These are phyloP conservation scores for Agaricus sinodeliciosus DNA, from an alignment of 768 basidiomycete species.

Conservation along the genomic window DNA sequence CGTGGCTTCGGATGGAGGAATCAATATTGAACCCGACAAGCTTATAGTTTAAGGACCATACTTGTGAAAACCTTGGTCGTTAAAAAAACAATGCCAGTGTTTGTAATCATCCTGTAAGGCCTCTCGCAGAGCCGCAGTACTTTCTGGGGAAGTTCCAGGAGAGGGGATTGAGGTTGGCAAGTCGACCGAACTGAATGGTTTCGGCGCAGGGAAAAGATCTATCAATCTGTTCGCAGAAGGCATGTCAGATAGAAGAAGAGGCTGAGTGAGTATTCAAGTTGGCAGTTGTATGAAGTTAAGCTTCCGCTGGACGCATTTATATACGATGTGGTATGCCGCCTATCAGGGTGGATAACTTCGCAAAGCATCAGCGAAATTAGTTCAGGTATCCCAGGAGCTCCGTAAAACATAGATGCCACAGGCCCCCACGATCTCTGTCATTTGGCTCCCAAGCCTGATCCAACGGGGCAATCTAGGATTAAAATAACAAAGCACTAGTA, in stretches of 20 bases:
- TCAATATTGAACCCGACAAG: conserved; percentile 24
- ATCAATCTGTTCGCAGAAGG: neutral
- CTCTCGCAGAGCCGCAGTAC: conserved; percentile 31
- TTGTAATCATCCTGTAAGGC: conserved; percentile 44
- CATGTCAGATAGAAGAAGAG: neutral
- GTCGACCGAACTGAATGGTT: neutral
- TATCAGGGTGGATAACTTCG: too few relatives aligned
- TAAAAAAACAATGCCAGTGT: conserved; percentile 49
- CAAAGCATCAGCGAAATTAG: too few relatives aligned
- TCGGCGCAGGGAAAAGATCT: conserved; percentile 4
- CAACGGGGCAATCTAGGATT: too few relatives aligned
- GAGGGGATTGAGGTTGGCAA: conserved; percentile 12
- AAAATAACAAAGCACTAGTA: too few relatives aligned
- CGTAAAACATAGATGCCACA: too few relatives aligned
- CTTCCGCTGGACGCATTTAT: too few relatives aligned
- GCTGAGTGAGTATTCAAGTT: conserved; percentile 31
- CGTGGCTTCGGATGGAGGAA: conserved; percentile 30
- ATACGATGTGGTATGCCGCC: too few relatives aligned
- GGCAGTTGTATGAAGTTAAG: too few relatives aligned
- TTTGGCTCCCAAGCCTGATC: too few relatives aligned
- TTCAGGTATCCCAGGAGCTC: too few relatives aligned
- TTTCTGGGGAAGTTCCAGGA: conserved; percentile 28
- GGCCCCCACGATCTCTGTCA: too few relatives aligned
- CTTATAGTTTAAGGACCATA: conserved; percentile 11
- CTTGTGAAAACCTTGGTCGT: conserved; percentile 32